phyloP scores from a whole-genome alignment of 148 eudicot genomes.

The Heliosperma pusillum region DNA sequence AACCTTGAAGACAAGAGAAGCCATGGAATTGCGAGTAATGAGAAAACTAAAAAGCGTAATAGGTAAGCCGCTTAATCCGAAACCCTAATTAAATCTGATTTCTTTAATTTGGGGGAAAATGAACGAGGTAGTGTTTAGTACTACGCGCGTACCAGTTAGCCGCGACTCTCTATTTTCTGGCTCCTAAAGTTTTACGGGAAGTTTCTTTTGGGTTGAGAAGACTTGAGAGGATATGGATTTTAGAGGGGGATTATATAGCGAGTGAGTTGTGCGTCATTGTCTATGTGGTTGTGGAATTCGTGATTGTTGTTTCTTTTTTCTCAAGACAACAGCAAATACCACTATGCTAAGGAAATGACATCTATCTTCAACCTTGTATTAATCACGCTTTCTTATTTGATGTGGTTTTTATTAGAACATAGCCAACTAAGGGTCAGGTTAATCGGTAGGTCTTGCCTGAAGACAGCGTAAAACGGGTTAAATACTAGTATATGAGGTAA shows the following conservation, averaged over 20 bases:
- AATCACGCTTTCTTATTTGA: neutral
- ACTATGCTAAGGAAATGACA: neutral
- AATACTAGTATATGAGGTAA: too few relatives aligned
- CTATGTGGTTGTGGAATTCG: neutral
- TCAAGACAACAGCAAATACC: neutral
- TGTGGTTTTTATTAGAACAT: neutral
- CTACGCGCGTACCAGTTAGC: constrained; percentile 4
- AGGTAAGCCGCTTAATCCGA: constrained; percentile 1
- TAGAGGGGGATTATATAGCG: neutral
- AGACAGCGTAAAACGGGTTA: too few relatives aligned
- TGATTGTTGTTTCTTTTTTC: constrained; percentile 5
- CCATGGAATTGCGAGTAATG: constrained; percentile 32
- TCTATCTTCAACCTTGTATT: too few relatives aligned
- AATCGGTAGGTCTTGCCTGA: too few relatives aligned
- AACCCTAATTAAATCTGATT: neutral
- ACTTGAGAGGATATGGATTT: neutral
- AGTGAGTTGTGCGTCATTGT: neutral
- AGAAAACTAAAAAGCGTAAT: constrained; percentile 1
- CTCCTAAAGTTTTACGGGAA: neutral
- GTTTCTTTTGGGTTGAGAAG: too few relatives aligned
- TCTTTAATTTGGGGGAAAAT: neutral
- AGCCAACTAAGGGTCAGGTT: too few relatives aligned
- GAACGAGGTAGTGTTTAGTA: neutral
- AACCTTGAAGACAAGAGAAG: constrained; percentile 66
- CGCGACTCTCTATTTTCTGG: neutral